Evolutionary conservation across 2,329 filamentous ascomycete genomes (phyloP), one percentile per base, ranked within the genome.

Genomic region (Aspergillus sp.): DNA sequence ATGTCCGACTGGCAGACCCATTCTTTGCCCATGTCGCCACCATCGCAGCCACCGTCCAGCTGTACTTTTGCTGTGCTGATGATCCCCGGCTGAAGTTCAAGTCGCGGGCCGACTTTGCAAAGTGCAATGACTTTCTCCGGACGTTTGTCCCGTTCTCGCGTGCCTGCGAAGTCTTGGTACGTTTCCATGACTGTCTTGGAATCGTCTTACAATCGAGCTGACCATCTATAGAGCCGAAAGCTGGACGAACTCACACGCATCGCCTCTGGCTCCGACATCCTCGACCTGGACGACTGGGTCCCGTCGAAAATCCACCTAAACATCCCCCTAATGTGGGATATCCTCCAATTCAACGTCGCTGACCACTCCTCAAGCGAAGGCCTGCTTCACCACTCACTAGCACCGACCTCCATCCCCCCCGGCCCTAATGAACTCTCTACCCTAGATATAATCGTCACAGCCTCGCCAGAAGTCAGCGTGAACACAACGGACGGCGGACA

Each of bases 11-110:
- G 7, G 76, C 76, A 3, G 81, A 83, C 61, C 81, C 81, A 0
- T 83, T 82, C 64, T 81, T 83, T 35, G 81, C 78, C 0, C 80
- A 83, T 44, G 76, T 75, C 2, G 79, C 80, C 0, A 80, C 80
- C 3, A 81, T 83, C 37, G 81, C 81, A 1, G 81, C 81, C 0
- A 83, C 80, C 0, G 79, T 83, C 2, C 81, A 83, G 53, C 71
- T 83, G 0, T 83, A 82, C 60, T 83, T 81, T 58, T 83, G 80
- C 63, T 82, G 80, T 41, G 80, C 81, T 0, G 79, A 79, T 0
- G 79, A 81, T 6, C 64, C 78, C 0, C 72, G 77, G 50, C 63
- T 83, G 11, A 82, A 81, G 59, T 77, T 79, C 64, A 82, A 82
- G 65, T 82, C 80, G 0, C 81, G 81, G 31, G 76, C 77, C 1